Percentiles rank a stretch among this genome's conserved stretches.
Evolutionary conservation across 257 asterid genomes (phyloP).

Genomic region (Jaltomata sinuosa): DNA sequence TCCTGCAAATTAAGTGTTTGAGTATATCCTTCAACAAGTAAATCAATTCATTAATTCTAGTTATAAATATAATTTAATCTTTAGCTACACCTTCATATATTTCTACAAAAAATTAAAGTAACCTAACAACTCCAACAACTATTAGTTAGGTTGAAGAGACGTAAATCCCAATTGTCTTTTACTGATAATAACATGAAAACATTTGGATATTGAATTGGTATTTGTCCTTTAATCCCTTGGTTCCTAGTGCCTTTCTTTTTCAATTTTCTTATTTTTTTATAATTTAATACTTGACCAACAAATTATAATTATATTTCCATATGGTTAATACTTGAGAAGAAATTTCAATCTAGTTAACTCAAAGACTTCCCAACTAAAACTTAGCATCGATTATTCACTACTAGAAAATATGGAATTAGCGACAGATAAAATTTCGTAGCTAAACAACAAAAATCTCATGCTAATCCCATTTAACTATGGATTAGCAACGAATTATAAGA

Average conservation of each 20-base stretch:
- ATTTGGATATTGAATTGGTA: background rate
- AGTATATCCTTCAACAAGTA: too few species aligned
- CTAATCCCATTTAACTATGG: too few species aligned
- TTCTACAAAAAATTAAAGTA: background rate
- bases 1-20: too few species aligned
- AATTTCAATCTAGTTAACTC: background rate
- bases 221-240: background rate
- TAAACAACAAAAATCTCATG: too few species aligned
- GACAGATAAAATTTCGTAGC: too few species aligned
- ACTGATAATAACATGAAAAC: background rate
- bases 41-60: background rate
- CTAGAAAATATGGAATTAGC: too few species aligned
- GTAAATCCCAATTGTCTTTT: background rate
- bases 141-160: background rate
- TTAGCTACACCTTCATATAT: background rate
- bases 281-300: background rate
- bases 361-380: background rate
- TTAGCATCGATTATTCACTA: too few species aligned
- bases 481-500: too few species aligned
- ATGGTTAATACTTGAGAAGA: background rate
- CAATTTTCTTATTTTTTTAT: background rate
- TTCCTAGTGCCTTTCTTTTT: background rate
- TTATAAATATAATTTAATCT: background rate
- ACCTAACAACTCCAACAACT: background rate
- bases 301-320: background rate